Evolutionary conservation across 2,329 filamentous ascomycete genomes (phyloP).

Genomic region (Epichloe elymi): DNA sequence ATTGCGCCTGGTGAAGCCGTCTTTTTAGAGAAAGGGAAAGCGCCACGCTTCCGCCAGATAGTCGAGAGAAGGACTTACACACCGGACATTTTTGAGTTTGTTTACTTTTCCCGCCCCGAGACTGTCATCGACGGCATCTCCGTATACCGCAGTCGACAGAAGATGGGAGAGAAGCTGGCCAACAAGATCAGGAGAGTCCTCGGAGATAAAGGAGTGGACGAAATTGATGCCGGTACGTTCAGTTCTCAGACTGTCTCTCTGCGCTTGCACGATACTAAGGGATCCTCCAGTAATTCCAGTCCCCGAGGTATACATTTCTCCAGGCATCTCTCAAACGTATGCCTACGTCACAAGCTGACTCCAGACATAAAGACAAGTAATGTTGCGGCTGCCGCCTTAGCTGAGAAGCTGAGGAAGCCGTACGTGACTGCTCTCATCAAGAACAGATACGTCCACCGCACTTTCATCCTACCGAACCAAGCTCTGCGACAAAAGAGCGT

Average conservation of each 20-base stretch:
- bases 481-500: constrained; percentile 59
- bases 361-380: constrained; percentile 50
- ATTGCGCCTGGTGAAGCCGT: constrained; percentile 76
- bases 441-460: constrained; percentile 33
- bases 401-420: constrained; percentile 62
- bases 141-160: constrained; percentile 69
- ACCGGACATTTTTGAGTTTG: constrained; percentile 69
- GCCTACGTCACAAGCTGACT: background rate
- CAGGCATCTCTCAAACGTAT: background rate
- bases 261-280: no score
- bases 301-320: constrained; percentile 20
- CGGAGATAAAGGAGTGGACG: constrained; percentile 53
- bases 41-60: constrained; percentile 65
- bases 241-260: no score
- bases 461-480: constrained; percentile 22
- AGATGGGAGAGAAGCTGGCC: constrained; percentile 76
- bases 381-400: constrained; percentile 63
- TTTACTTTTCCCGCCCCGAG: constrained; percentile 79
- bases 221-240: constrained; percentile 51
- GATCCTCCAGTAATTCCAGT: constrained; percentile 55
- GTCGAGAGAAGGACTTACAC: constrained; percentile 55
- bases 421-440: constrained; percentile 77
- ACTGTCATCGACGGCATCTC: constrained; percentile 78
- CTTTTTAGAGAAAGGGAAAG: constrained; percentile 66
- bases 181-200: constrained; percentile 56